A percentile compares a stretch with the other conserved stretches of the same genome.
These are phyloP conservation scores for Aspergillus awamori DNA, from an alignment of 2,329 filamentous ascomycete genomes.

Conservation along the genomic window DNA sequence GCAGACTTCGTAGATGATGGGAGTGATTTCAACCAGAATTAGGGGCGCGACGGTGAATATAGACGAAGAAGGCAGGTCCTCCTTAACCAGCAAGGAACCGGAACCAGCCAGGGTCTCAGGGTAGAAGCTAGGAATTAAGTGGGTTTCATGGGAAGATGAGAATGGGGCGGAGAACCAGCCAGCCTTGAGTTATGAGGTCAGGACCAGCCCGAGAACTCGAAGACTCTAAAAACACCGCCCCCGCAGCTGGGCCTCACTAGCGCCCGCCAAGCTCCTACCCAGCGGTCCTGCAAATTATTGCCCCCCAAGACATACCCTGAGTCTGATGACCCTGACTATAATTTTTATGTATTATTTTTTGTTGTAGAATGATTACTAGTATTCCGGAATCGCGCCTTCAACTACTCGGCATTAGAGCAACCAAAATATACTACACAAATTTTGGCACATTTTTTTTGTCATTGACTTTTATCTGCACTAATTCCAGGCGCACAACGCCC, in stretches of 20 bases:
- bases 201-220: not conserved
- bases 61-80: slow-evolving; percentile 9
- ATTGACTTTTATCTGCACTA: too few relatives aligned
- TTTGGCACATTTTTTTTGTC: too few relatives aligned
- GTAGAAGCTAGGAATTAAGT: not conserved
- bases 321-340: not conserved
- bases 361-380: too few relatives aligned
- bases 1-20: slow-evolving; percentile 2
- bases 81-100: slow-evolving; percentile 29
- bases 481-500: too few relatives aligned
- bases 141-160: slow-evolving; percentile 13
- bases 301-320: not conserved
- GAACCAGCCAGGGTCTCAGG: slow-evolving; percentile 21
- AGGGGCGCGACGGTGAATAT: not conserved
- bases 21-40: not conserved
- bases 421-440: not conserved
- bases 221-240: slow-evolving; percentile 12
- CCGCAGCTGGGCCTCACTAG: slow-evolving; percentile 5
- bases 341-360: too few relatives aligned
- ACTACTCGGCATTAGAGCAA: not conserved
- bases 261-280: not conserved
- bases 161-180: slow-evolving; percentile 1
- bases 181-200: not conserved
- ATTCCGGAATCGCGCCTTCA: not conserved
- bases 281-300: not conserved